Conservation (phyloP, 2,329 filamentous ascomycete species). For the Botrytis galanthina region DNA sequence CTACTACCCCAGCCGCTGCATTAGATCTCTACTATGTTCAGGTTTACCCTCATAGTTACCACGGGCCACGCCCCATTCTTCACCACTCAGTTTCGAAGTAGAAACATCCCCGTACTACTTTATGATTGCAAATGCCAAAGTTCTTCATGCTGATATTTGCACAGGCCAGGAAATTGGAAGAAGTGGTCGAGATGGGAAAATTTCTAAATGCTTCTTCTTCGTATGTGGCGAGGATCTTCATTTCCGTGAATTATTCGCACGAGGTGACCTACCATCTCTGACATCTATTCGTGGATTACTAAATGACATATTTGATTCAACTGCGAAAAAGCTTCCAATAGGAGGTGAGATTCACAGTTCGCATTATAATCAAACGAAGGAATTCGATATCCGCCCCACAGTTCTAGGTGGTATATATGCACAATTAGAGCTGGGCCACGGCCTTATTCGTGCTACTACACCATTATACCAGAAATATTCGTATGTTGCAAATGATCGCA, state of each 20-base stretch:
- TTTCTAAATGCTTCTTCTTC: slow-evolving; percentile 57
- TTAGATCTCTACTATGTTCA: not conserved
- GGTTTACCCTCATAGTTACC: not conserved
- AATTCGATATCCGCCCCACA: slow-evolving; percentile 53
- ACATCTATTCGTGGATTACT: slow-evolving; percentile 49
- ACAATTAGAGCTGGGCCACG: slow-evolving; percentile 58
- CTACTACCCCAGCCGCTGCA: not conserved
- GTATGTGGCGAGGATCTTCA: slow-evolving; percentile 57
- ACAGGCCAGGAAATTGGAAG: slow-evolving; percentile 53
- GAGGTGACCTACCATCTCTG: slow-evolving; percentile 56
- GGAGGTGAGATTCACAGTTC: slow-evolving; percentile 49
- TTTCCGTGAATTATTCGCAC: slow-evolving; percentile 57
- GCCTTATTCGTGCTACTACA: slow-evolving; percentile 54
- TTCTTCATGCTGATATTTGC: not conserved
- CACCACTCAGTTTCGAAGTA: not conserved
- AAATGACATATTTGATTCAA: slow-evolving; percentile 48
- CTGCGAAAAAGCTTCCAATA: slow-evolving; percentile 37
- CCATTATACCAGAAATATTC: slow-evolving; percentile 57
- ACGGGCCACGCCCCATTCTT: not conserved
- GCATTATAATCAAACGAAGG: slow-evolving; percentile 45
- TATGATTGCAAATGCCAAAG: not conserved
- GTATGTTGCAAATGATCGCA: slow-evolving; percentile 42
- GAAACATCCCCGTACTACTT: not conserved
- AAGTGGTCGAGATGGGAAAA: slow-evolving; percentile 52
- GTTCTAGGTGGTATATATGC: slow-evolving; percentile 56